Conservation (phyloP, 768 basidiomycete genomes). For the Suillus variegatus region DNA sequence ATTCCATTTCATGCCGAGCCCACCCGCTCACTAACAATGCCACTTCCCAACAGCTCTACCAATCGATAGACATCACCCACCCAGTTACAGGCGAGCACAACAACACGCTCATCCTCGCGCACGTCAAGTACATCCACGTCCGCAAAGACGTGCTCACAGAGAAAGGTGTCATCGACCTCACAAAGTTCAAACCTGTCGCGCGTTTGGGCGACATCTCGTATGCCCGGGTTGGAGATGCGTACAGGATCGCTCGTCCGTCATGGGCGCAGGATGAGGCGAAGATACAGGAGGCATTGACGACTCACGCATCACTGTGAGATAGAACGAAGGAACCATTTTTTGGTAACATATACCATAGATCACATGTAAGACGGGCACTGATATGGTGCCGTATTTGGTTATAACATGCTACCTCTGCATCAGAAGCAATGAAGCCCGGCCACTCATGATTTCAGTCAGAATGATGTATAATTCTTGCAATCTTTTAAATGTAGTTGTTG, state of each 20-base stretch:
- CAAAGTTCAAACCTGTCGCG: no score
- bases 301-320: not conserved
- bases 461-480: no score
- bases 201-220: no score
- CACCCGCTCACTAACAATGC: not conserved
- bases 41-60: slow-evolving; percentile 33
- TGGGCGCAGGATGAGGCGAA: slow-evolving; percentile 24
- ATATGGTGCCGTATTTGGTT: no score
- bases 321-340: not conserved
- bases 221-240: no score
- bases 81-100: slow-evolving; percentile 26
- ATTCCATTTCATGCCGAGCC: not conserved
- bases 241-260: slow-evolving; percentile 11
- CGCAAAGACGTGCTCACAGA: slow-evolving; percentile 17
- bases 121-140: slow-evolving; percentile 42
- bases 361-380: not conserved
- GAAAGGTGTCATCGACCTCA: no score
- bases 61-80: slow-evolving; percentile 35
- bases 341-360: not conserved
- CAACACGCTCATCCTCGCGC: slow-evolving; percentile 38
- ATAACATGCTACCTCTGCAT: no score
- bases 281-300: slow-evolving; percentile 12
- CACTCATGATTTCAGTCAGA: no score
- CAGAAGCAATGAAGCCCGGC: no score
- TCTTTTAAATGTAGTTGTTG: no score